Percentiles rank a stretch among this genome's conserved stretches.
These are phyloP conservation scores for Aspergillus pseudonomiae DNA, from an alignment of 2,329 filamentous ascomycete genomes.

Conservation along the genomic window DNA sequence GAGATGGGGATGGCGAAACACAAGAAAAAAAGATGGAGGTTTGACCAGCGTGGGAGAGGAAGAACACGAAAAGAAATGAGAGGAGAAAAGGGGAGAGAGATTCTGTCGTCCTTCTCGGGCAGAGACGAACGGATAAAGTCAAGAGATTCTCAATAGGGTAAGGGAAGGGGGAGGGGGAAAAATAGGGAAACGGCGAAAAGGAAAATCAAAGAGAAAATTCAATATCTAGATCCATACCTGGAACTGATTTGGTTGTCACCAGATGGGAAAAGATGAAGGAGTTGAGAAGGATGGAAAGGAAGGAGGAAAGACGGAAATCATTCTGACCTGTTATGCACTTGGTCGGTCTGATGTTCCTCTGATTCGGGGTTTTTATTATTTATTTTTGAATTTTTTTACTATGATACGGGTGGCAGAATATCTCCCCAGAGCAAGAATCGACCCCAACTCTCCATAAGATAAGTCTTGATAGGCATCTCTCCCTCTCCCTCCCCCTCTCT, in stretches of 20 bases:
- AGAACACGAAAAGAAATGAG: slow-evolving; percentile 22
- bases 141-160: background rate
- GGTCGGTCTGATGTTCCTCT: no score
- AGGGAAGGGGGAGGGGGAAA: background rate
- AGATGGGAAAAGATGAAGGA: background rate
- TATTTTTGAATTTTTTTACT: background rate
- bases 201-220: background rate
- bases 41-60: slow-evolving; percentile 19
- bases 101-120: background rate
- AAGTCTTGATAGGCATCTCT: background rate
- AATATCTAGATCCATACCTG: background rate
- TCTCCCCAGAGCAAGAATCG: no score
- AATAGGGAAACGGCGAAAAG: no score
- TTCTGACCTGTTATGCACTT: background rate
- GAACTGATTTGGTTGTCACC: background rate
- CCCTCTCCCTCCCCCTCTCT: background rate
- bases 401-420: background rate
- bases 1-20: slow-evolving; percentile 15
- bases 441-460: background rate
- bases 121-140: background rate
- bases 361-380: background rate
- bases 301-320: slow-evolving; percentile 25
- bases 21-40: slow-evolving; percentile 12
- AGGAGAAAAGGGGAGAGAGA: slow-evolving; percentile 20
- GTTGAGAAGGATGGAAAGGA: background rate